Evolutionary conservation across 768 basidiomycete genomes (phyloP).

Genomic region (Hortiboletus flavorubellus): DNA sequence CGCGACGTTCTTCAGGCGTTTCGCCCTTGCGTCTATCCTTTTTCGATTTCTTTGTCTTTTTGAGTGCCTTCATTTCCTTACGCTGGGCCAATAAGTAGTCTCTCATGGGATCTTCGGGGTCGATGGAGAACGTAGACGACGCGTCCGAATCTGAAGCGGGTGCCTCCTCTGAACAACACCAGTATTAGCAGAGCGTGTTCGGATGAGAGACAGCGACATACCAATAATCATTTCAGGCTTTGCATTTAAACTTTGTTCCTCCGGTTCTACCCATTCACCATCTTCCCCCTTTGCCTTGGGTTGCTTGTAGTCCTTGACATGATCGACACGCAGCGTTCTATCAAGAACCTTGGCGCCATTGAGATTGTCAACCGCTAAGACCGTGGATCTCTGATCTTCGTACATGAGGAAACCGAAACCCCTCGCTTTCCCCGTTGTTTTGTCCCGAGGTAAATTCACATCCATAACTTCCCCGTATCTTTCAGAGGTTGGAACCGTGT

Average conservation of each 20-base stretch:
- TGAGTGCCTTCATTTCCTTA: constrained; percentile 62
- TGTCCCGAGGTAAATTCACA: constrained; percentile 91
- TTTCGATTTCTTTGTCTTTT: constrained; percentile 56
- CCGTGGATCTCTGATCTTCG: constrained; percentile 94
- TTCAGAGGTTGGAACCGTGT: constrained; percentile 1
- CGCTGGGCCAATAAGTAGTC: constrained; percentile 82
- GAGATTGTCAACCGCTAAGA: constrained; percentile 97
- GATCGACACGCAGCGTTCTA: constrained; percentile 86
- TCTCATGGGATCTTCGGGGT: constrained; percentile 97
- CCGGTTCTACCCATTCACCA: constrained; percentile 83
- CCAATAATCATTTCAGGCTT: constrained; percentile 70
- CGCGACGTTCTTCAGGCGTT: constrained; percentile 74
- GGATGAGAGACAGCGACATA: constrained; percentile 28
- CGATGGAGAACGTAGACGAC: constrained; percentile 64
- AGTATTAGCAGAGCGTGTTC: constrained; percentile 1
- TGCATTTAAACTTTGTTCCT: constrained; percentile 86
- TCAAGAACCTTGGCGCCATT: constrained; percentile 91
- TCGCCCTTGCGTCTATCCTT: constrained; percentile 72
- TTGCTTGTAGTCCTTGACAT: constrained; percentile 91
- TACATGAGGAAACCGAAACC: constrained; percentile 99
- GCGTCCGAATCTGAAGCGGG: constrained; percentile 64
- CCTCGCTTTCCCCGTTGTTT: constrained; percentile 82
- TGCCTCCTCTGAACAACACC: constrained; percentile 41
- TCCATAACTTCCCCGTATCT: constrained; percentile 98
- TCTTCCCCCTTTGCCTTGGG: constrained; percentile 71